These are phyloP conservation scores for Paxillus involutus DNA, from an alignment of 768 basidiomycete genomes.

Conservation along the genomic window DNA sequence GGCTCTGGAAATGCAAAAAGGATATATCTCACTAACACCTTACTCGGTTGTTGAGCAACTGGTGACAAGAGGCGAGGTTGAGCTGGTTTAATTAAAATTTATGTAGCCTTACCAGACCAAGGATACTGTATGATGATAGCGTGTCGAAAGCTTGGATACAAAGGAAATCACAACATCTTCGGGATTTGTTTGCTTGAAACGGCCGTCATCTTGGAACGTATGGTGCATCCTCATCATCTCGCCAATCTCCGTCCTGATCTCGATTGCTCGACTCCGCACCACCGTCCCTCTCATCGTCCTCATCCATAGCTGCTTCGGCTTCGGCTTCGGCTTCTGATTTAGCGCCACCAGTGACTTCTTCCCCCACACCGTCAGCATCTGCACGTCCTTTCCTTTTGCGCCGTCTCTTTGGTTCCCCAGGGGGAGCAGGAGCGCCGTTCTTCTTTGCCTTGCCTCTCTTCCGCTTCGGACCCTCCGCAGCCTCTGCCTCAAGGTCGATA, in stretches of 20 bases:
- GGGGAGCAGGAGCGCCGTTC: conserved; percentile 35
- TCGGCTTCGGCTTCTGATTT: conserved; percentile 39
- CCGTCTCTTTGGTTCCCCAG: conserved; percentile 44
- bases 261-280: conserved; percentile 37
- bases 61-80: conserved; percentile 68
- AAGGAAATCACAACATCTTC: not conserved
- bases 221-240: conserved; percentile 41
- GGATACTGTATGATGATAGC: conserved; percentile 13
- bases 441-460: conserved; percentile 57
- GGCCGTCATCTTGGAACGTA: conserved; percentile 37
- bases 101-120: conserved; percentile 14
- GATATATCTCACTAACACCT: conserved; percentile 77
- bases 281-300: conserved; percentile 45
- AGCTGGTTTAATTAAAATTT: conserved; percentile 57
- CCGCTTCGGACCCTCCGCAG: conserved; percentile 52
- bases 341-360: conserved; percentile 35
- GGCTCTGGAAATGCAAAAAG: conserved; percentile 71
- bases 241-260: conserved; percentile 46
- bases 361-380: conserved; percentile 33
- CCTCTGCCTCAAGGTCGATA: conserved; percentile 67
- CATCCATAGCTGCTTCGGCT: conserved; percentile 34
- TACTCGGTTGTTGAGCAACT: conserved; percentile 78
- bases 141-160: not conserved
- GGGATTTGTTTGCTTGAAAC: not conserved
- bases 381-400: conserved; percentile 46